Conservation (phyloP, 1,139 yeast genomes). For the Debaryomycetaceae sp. region DNA sequence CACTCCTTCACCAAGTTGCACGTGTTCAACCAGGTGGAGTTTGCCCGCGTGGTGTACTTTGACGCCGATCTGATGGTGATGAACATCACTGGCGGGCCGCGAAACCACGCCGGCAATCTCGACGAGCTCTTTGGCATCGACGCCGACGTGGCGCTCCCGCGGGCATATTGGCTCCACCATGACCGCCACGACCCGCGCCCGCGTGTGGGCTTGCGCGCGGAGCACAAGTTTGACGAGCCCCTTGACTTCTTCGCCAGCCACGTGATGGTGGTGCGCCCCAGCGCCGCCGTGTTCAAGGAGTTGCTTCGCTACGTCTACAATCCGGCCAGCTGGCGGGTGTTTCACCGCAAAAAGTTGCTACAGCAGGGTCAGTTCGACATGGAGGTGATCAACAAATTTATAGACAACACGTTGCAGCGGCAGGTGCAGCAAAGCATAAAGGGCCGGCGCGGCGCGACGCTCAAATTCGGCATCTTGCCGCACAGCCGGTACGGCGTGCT, state of each 20-base stretch:
- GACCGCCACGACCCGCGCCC: conserved; percentile 12
- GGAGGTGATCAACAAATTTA: conserved; percentile 44
- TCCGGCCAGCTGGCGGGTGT: conserved; percentile 30
- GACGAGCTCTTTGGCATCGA: conserved; percentile 33
- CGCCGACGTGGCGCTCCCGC: conserved; percentile 28
- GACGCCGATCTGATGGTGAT: conserved; percentile 42
- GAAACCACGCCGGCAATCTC: conserved; percentile 16
- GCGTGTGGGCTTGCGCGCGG: conserved; percentile 14
- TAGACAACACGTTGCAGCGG: conserved; percentile 19
- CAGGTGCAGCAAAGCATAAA: conserved; percentile 8
- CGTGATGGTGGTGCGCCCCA: conserved; percentile 45
- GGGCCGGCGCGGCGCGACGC: conserved; percentile 7
- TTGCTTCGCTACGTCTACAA: conserved; percentile 25
- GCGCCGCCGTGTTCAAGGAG: conserved; percentile 20
- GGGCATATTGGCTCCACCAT: conserved; percentile 34
- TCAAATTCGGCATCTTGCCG: conserved; percentile 35
- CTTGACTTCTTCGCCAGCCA: conserved; percentile 37
- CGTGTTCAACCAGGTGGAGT: conserved; percentile 47
- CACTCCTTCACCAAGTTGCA: conserved; percentile 53
- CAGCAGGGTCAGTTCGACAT: conserved; percentile 38
- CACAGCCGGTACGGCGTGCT: conserved; percentile 44
- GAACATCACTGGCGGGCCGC: conserved; percentile 8
- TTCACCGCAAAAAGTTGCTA: conserved; percentile 18
- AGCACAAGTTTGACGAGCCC: conserved; percentile 27
- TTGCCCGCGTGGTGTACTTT: conserved; percentile 31